These are phyloP conservation scores for Exobasidium rhododendri DNA, from an alignment of 1,284 basidiomycete genomes.

Conservation along the genomic window DNA sequence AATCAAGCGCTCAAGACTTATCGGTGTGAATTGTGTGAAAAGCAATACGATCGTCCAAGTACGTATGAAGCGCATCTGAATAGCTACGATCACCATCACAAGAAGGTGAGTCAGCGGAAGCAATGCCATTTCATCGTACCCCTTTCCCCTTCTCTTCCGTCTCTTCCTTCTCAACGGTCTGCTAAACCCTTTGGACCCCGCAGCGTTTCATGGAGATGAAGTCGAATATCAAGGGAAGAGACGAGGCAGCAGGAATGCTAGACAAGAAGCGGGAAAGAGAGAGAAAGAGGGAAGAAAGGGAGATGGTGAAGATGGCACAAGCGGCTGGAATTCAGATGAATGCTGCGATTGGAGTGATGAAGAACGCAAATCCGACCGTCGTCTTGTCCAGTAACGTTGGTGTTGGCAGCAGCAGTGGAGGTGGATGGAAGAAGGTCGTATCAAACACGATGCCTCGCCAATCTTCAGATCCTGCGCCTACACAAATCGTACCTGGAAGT, in stretches of 20 bases:
- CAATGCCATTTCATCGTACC: not conserved
- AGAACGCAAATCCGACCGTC: not conserved
- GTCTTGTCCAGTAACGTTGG: not conserved
- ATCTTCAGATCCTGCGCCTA: not conserved
- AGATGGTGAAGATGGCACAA: not conserved
- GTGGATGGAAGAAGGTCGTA: not conserved
- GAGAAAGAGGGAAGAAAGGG: slow-evolving; percentile 18
- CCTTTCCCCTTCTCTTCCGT: not conserved
- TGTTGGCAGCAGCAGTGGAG: not conserved
- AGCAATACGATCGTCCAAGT: slow-evolving; percentile 11
- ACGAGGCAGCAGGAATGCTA: not conserved
- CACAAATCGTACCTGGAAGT: not conserved
- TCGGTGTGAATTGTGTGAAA: slow-evolving; percentile 18
- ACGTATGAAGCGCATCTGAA: slow-evolving; percentile 16
- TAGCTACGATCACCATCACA: slow-evolving; percentile 20
- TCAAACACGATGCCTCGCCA: not conserved
- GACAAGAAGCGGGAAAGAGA: slow-evolving; percentile 17
- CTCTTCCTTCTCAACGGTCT: no score
- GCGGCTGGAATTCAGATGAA: slow-evolving; percentile 12
- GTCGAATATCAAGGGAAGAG: slow-evolving; percentile 5
- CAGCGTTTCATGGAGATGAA: slow-evolving; percentile 17
- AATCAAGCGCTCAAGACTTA: slow-evolving; percentile 7
- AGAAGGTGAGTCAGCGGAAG: slow-evolving; percentile 17
- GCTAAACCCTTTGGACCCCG: no score
- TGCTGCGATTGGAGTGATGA: no score